Evolutionary conservation across 2,329 filamentous ascomycete genomes (phyloP), one percentile per base, ranked within the genome.

Genomic region (Verticillium dahliae): DNA sequence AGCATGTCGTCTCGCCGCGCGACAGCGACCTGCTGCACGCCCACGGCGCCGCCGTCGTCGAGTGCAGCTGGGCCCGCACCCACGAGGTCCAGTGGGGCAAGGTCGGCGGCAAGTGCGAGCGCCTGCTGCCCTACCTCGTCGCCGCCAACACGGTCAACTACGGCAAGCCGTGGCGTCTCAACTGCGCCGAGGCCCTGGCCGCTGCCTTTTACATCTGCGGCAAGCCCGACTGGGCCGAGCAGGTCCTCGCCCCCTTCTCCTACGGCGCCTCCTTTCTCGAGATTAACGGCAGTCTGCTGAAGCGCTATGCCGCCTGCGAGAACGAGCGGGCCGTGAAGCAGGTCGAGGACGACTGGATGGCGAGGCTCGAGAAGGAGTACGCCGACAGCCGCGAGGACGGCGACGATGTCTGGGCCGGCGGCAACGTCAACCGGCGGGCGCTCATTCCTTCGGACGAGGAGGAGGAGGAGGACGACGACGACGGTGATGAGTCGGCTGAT

Each of bases 91-190:
- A 94, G 59, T 99, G 94, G 86, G 83, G 81, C 62, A 90, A 90
- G 67, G 96, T 99, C 62, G 95, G 95, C 34, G 95, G 95, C 31
- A 95, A 93, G 75, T 96, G 93, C 75, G 92, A 97, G 79, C 82
- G 95, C 60, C 75, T 97, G 65, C 79, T 99, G 61, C 95, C 95
- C 0, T 99, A 99, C 74, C 87, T 99, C 7, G 93, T 99, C 58
- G 95, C 95, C 6, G 95, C 95, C 57, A 99, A 99, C 74, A 90
- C 90, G 1, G 95, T 97, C 71, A 99, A 99, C 78, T 99, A 99
- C 76, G 95, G 95, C 63, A 91, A 91, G 71, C 95, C 95, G 5
- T 97, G 93, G 91, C 83, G 93, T 60, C 75, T 99, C 65, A 99
- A 99, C 75, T 99, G 95, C 69, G 95, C 92, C 35, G 95, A 99